Conservation (phyloP, 2,329 filamentous ascomycete genomes). For the Calonectria pteridis region DNA sequence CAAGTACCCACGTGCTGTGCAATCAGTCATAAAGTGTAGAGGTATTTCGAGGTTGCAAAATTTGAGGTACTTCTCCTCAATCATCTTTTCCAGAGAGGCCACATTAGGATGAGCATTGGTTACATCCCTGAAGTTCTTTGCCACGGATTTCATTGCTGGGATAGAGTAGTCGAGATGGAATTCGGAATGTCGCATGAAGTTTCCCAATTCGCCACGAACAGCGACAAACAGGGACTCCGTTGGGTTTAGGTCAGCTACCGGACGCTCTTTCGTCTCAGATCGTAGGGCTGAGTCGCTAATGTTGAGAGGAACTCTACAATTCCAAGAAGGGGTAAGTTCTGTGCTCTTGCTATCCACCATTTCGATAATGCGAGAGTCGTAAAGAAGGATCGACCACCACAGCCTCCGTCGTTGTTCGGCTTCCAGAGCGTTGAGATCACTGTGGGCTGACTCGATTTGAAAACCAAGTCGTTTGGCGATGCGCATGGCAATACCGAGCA, state of each 20-base stretch:
- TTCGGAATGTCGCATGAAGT: slow-evolving; percentile 51
- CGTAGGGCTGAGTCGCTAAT: slow-evolving; percentile 61
- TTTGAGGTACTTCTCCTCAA: slow-evolving; percentile 62
- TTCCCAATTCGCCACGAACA: slow-evolving; percentile 54
- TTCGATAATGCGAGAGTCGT: slow-evolving; percentile 69
- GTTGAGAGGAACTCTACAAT: slow-evolving; percentile 58
- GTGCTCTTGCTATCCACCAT: slow-evolving; percentile 54
- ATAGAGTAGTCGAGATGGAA: slow-evolving; percentile 51
- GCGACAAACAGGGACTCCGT: slow-evolving; percentile 59
- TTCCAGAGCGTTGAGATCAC: slow-evolving; percentile 55
- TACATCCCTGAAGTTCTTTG: not conserved
- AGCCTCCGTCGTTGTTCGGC: slow-evolving; percentile 71
- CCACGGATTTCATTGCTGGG: slow-evolving; percentile 44
- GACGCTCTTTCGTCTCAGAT: slow-evolving; percentile 53
- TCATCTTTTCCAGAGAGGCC: slow-evolving; percentile 5
- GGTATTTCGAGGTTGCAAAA: slow-evolving; percentile 54
- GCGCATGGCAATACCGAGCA: slow-evolving; percentile 66
- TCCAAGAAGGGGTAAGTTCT: slow-evolving; percentile 52
- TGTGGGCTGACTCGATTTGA: slow-evolving; percentile 58
- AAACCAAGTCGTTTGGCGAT: slow-evolving; percentile 70
- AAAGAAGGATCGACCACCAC: slow-evolving; percentile 71
- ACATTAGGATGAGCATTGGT: not conserved
- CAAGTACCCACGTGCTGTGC: slow-evolving; percentile 45
- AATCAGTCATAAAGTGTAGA: slow-evolving; percentile 55
- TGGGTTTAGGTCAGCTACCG: slow-evolving; percentile 41